Conservation (phyloP, 345 rosid genomes). For the Eucalyptus pauciflora region DNA sequence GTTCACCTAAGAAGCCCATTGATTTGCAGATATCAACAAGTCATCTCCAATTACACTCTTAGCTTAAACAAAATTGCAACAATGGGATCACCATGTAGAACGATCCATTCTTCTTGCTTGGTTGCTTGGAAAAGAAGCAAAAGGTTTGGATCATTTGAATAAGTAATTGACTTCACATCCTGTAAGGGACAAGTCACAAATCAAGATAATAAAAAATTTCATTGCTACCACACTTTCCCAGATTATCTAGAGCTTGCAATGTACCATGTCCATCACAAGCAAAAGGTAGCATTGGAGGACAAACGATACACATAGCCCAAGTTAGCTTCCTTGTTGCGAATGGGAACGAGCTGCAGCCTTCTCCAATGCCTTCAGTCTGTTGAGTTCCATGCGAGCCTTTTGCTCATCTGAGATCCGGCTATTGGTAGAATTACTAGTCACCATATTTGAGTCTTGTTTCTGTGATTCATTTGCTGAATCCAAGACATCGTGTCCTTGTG, state of each 20-base stretch:
- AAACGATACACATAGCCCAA: neutral
- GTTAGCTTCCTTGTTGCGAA: neutral
- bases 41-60: neutral
- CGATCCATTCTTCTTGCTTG: neutral
- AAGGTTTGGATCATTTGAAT: neutral
- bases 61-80: neutral
- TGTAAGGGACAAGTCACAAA: neutral
- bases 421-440: slow-evolving; percentile 4
- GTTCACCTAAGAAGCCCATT: neutral
- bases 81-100: neutral
- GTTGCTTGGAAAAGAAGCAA: neutral
- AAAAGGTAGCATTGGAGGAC: neutral
- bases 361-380: slow-evolving; percentile 64
- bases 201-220: neutral
- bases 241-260: neutral
- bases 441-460: slow-evolving; percentile 1
- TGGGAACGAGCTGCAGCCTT: slow-evolving; percentile 47
- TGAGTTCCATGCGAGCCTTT: slow-evolving; percentile 70
- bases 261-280: neutral
- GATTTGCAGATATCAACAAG: neutral
- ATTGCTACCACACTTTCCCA: neutral
- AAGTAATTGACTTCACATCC: neutral
- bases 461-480: neutral
- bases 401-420: slow-evolving; percentile 50
- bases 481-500: neutral